These are phyloP conservation scores for Phaffia rhodozyma DNA, from an alignment of 1,284 basidiomycete species.

Conservation along the genomic window DNA sequence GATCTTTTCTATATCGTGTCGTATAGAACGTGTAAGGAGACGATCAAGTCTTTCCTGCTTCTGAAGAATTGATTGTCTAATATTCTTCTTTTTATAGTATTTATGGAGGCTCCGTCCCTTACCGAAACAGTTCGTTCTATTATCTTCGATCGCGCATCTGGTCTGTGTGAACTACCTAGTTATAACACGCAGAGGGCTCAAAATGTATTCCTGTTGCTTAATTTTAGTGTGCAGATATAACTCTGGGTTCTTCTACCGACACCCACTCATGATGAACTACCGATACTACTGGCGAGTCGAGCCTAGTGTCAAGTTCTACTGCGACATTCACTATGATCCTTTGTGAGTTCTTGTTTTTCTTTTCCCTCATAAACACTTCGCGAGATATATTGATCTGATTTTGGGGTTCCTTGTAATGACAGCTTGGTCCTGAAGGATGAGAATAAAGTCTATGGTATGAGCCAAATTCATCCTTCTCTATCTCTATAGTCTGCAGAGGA, in stretches of 20 bases:
- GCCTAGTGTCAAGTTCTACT: slow-evolving; percentile 11
- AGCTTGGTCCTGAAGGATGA: slow-evolving; percentile 66
- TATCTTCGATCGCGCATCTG: background rate
- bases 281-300: slow-evolving; percentile 11
- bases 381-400: no score
- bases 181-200: background rate
- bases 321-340: background rate
- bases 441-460: slow-evolving; percentile 55
- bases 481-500: background rate
- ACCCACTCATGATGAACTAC: slow-evolving; percentile 14
- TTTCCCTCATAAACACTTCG: background rate
- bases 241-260: slow-evolving; percentile 17
- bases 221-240: slow-evolving; percentile 6
- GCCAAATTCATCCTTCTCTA: slow-evolving; percentile 1
- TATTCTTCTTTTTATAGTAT: background rate
- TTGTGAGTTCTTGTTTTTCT: background rate
- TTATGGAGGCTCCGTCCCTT: background rate
- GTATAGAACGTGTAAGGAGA: background rate
- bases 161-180: background rate
- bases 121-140: background rate
- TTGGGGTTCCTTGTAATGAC: background rate
- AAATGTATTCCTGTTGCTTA: background rate
- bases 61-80: background rate
- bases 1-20: background rate
- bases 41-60: background rate